Percentiles rank a stretch among this genome's conserved stretches.
Conservation (phyloP, 495 filamentous ascomycete species). For the Tuber calosporum region DNA sequence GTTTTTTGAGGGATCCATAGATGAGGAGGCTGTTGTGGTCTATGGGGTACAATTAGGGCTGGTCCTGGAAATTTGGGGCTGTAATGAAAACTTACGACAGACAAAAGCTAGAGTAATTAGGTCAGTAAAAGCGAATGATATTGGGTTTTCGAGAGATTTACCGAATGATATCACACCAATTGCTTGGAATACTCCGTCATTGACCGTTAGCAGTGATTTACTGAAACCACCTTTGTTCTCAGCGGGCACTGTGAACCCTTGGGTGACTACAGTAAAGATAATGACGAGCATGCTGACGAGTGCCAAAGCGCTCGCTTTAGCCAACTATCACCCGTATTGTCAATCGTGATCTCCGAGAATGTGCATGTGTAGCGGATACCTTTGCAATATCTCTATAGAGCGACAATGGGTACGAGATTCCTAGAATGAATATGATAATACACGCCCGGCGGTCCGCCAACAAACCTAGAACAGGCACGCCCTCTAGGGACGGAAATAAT, state of each 20-base stretch:
- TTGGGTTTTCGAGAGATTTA: constrained; percentile 40
- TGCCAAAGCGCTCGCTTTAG: constrained; percentile 87
- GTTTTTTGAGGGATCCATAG: constrained; percentile 88
- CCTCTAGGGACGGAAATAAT: constrained; percentile 65
- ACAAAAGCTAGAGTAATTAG: constrained; percentile 15
- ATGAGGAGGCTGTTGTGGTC: constrained; percentile 96
- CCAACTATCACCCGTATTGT: constrained; percentile 54
- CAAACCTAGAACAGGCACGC: constrained; percentile 71
- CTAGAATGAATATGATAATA: constrained; percentile 75
- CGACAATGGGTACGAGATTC: constrained; percentile 84
- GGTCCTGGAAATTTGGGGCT: constrained; percentile 14
- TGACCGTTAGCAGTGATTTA: constrained; percentile 60
- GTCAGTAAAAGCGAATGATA: constrained; percentile 9
- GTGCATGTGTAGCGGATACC: constrained; percentile 46
- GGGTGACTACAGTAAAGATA: constrained; percentile 77
- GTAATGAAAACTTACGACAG: constrained; percentile 50
- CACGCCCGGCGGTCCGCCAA: constrained; percentile 71
- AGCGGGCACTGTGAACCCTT: constrained; percentile 63
- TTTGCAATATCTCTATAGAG: constrained; percentile 96
- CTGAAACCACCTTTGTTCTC: constrained; percentile 64
- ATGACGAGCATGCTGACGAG: constrained; percentile 88
- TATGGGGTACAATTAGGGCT: constrained; percentile 36
- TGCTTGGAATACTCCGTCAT: constrained; percentile 83
- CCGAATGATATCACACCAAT: constrained; percentile 97
- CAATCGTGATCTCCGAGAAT: background rate